phyloP scores from a whole-genome alignment of 164 flowering plant genomes.

The Piper longum region DNA sequence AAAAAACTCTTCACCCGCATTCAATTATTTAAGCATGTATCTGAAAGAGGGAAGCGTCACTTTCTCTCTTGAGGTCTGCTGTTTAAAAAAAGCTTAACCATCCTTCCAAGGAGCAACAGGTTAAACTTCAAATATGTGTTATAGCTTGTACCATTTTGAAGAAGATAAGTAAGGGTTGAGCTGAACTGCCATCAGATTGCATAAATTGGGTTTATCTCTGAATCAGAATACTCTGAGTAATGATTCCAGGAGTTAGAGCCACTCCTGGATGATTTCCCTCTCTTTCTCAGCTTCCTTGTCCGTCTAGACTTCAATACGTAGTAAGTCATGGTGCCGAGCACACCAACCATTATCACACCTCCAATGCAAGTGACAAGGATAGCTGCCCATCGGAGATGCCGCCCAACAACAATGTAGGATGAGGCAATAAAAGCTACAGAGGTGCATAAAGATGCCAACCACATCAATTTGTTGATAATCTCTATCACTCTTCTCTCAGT shows the following conservation, averaged over 20 bases:
- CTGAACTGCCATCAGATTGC: slow-evolving; percentile 17
- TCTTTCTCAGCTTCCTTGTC: slow-evolving; percentile 29
- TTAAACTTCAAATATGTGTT: no score
- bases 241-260: slow-evolving; percentile 54
- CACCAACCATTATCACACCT: slow-evolving; percentile 50
- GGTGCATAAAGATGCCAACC: slow-evolving; percentile 74
- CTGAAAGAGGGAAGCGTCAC: no score
- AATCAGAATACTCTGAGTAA: slow-evolving; percentile 63
- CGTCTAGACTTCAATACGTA: slow-evolving; percentile 41
- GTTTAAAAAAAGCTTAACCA: no score
- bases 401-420: slow-evolving; percentile 61
- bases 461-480: slow-evolving; percentile 75
- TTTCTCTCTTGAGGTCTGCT: no score
- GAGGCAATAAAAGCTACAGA: slow-evolving; percentile 56
- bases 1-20: no score
- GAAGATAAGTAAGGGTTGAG: no score
- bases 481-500: slow-evolving; percentile 51
- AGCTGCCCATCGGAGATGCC: slow-evolving; percentile 41
- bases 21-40: no score
- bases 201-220: slow-evolving; percentile 57
- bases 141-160: no score
- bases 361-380: slow-evolving; percentile 45
- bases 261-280: slow-evolving; percentile 33
- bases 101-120: no score
- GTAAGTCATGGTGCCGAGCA: slow-evolving; percentile 59